Evolutionary conservation across 208 protist species (phyloP).

Genomic region (Trichomonas vaginalis): DNA sequence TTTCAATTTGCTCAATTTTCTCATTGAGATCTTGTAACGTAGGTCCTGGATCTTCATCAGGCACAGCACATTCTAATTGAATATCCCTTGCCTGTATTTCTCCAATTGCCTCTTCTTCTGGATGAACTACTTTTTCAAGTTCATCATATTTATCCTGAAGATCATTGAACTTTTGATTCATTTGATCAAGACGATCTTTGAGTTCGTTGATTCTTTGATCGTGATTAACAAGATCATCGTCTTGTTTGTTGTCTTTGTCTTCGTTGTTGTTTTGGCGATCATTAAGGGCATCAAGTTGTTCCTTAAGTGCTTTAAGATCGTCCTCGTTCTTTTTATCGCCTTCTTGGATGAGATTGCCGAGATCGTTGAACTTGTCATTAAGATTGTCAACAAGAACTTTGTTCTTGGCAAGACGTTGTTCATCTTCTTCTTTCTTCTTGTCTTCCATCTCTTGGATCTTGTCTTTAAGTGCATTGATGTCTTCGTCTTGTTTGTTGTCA

Average conservation of each 20-base stretch:
- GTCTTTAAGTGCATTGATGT: background rate
- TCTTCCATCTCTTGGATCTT: background rate
- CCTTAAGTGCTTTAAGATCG: background rate
- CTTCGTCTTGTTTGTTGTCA: background rate
- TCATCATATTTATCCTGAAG: background rate
- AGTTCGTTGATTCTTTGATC: too few species aligned
- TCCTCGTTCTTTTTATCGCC: background rate
- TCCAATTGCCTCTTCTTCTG: background rate
- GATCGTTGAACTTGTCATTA: background rate
- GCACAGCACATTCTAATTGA: too few species aligned
- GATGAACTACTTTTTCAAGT: background rate
- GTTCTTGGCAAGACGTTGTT: background rate
- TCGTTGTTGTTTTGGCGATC: background rate
- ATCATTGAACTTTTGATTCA: too few species aligned
- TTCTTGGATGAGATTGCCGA: background rate
- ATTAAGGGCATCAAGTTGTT: background rate
- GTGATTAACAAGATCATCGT: too few species aligned
- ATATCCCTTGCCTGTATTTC: background rate
- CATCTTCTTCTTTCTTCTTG: background rate
- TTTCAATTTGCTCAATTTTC: too few species aligned
- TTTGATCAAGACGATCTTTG: too few species aligned
- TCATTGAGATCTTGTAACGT: too few species aligned
- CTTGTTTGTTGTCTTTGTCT: too few species aligned
- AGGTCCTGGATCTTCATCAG: too few species aligned
- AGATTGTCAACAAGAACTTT: background rate